Conservation (phyloP, 2,329 filamentous ascomycete genomes). For the Penicillium vulpinum region DNA sequence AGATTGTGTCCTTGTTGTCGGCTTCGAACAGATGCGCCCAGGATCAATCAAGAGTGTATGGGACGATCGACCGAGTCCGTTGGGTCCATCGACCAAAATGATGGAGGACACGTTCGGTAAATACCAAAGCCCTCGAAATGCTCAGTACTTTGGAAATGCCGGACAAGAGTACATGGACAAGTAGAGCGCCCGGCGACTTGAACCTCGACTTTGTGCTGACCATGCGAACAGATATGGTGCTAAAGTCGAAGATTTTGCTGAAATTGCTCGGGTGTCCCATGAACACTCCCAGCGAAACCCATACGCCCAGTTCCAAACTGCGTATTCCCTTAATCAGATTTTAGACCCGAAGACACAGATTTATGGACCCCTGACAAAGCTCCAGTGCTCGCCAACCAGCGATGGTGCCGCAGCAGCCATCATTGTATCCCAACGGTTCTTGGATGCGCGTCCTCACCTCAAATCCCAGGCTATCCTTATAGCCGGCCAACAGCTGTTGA, state of each 20-base stretch:
- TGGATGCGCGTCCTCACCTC: constrained; percentile 81
- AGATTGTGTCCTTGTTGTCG: constrained; percentile 85
- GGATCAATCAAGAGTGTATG: constrained; percentile 80
- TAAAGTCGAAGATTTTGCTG: constrained; percentile 79
- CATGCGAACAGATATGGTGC: constrained; percentile 69
- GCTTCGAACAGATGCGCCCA: constrained; percentile 97
- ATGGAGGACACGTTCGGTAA: constrained; percentile 79
- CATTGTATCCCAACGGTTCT: constrained; percentile 82
- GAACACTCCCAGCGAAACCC: constrained; percentile 86
- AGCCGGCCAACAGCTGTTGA: constrained; percentile 83
- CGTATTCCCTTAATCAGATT: constrained; percentile 84
- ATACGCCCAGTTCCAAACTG: constrained; percentile 91
- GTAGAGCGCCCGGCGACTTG: constrained; percentile 45
- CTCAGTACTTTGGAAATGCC: constrained; percentile 94
- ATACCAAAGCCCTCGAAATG: constrained; percentile 77
- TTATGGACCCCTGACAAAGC: constrained; percentile 83
- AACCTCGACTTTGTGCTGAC: not conserved
- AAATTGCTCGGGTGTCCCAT: constrained; percentile 91
- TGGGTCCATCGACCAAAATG: constrained; percentile 69
- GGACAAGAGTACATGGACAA: constrained; percentile 93
- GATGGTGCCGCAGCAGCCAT: constrained; percentile 88
- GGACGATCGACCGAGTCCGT: constrained; percentile 79
- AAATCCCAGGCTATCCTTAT: constrained; percentile 78
- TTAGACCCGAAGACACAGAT: constrained; percentile 69
- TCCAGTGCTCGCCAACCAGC: constrained; percentile 95